Evolutionary conservation across 1,284 basidiomycete genomes (phyloP).

Genomic region (Austropuccinia psidii): DNA sequence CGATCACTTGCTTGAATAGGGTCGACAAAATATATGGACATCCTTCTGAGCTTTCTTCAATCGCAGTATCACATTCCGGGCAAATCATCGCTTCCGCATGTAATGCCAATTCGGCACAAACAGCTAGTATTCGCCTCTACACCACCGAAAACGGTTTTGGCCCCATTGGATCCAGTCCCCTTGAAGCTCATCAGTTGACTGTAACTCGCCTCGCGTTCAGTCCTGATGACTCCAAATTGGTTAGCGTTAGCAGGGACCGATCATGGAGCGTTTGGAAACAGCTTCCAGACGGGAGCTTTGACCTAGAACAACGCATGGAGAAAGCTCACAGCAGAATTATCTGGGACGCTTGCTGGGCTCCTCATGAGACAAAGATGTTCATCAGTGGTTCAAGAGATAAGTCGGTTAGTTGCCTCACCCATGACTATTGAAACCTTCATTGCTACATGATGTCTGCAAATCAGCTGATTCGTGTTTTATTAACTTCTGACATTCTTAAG

Average conservation of each 20-base stretch:
- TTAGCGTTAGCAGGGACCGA: constrained; percentile 84
- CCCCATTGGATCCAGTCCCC: constrained; percentile 57
- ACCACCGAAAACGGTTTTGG: constrained; percentile 61
- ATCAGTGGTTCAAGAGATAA: constrained; percentile 93
- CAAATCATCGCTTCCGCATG: constrained; percentile 81
- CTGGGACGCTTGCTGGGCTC: constrained; percentile 81
- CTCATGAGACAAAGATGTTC: constrained; percentile 63
- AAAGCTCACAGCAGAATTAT: constrained; percentile 87
- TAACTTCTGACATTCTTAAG: not conserved
- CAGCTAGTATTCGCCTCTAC: constrained; percentile 80
- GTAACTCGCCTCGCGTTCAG: constrained; percentile 86
- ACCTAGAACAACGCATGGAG: constrained; percentile 57
- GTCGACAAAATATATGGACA: constrained; percentile 95
- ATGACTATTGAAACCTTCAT: constrained; percentile 37
- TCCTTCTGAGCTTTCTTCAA: constrained; percentile 83
- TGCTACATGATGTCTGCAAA: not conserved
- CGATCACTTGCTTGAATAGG: constrained; percentile 25
- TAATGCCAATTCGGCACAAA: constrained; percentile 74
- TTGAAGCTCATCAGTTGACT: constrained; percentile 78
- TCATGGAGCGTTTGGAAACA: constrained; percentile 72
- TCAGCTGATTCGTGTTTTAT: not conserved
- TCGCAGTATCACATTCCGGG: constrained; percentile 63
- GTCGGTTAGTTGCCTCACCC: constrained; percentile 57
- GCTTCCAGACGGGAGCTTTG: constrained; percentile 39
- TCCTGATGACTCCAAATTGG: constrained; percentile 64